These are phyloP conservation scores for Sclerotinia minor DNA, from an alignment of 2,329 filamentous ascomycete species.

Conservation along the genomic window DNA sequence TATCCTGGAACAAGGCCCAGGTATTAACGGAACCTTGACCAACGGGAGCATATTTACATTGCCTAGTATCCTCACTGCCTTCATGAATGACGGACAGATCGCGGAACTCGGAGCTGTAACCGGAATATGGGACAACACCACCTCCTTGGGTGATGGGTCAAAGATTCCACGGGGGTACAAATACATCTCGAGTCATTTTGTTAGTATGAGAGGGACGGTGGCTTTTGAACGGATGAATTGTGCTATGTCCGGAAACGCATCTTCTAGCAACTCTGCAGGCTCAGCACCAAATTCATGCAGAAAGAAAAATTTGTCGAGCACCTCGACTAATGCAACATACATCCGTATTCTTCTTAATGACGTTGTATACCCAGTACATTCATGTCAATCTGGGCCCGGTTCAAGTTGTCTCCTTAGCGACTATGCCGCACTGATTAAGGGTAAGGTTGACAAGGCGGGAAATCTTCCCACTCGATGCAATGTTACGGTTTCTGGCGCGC, in stretches of 20 bases:
- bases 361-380: slow-evolving; percentile 3
- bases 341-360: slow-evolving; percentile 18
- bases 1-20: slow-evolving; percentile 54
- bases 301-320: not conserved
- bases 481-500: slow-evolving; percentile 1
- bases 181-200: slow-evolving; percentile 57
- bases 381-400: slow-evolving; percentile 1
- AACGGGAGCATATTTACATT: slow-evolving; percentile 51
- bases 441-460: not conserved
- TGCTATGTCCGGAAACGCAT: not conserved
- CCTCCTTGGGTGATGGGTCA: slow-evolving; percentile 41
- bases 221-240: slow-evolving; percentile 49
- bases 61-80: slow-evolving; percentile 59
- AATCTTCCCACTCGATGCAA: slow-evolving; percentile 10
- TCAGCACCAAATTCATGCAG: not conserved
- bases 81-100: slow-evolving; percentile 67
- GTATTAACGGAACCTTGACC: slow-evolving; percentile 48
- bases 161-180: slow-evolving; percentile 50
- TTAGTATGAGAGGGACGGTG: slow-evolving; percentile 65
- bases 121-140: slow-evolving; percentile 57
- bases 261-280: not conserved
- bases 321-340: not conserved
- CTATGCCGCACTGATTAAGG: not conserved
- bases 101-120: slow-evolving; percentile 59
- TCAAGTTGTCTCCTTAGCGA: slow-evolving; percentile 12